Percentiles rank a stretch among this genome's conserved stretches.
Conservation (phyloP, 2,329 filamentous ascomycete species). For the Aplosporella prunicola region DNA sequence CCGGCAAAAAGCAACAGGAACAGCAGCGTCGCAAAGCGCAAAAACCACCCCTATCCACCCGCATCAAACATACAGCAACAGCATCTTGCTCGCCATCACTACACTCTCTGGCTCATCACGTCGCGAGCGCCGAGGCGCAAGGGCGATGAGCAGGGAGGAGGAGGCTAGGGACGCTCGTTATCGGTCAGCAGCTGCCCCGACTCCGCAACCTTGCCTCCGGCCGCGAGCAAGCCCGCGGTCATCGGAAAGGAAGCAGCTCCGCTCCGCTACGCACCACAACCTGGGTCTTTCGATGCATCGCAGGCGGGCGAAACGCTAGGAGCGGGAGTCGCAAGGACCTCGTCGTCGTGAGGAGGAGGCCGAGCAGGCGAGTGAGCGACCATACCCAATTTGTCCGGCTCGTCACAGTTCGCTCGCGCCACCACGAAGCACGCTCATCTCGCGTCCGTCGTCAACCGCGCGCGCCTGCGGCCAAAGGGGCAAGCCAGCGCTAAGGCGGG, state of each 20-base stretch:
- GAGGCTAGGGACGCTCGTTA: slow-evolving; percentile 36
- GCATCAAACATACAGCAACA: slow-evolving; percentile 10
- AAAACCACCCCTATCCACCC: slow-evolving; percentile 29
- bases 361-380: slow-evolving; percentile 32
- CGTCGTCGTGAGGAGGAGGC: too few relatives aligned
- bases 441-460: slow-evolving; percentile 20
- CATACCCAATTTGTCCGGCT: slow-evolving; percentile 36
- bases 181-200: slow-evolving; percentile 26
- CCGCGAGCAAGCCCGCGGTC: too few relatives aligned
- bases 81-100: slow-evolving; percentile 26
- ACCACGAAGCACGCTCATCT: slow-evolving; percentile 1
- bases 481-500: slow-evolving; percentile 27
- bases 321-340: slow-evolving; percentile 16
- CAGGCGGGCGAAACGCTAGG: slow-evolving; percentile 22
- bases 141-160: slow-evolving; percentile 22
- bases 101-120: too few relatives aligned
- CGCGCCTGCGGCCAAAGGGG: slow-evolving; percentile 27
- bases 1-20: slow-evolving; percentile 24
- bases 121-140: slow-evolving; percentile 11
- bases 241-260: slow-evolving; percentile 13
- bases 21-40: slow-evolving; percentile 24
- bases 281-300: slow-evolving; percentile 30
- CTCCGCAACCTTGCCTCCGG: slow-evolving; percentile 13
- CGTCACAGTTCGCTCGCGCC: slow-evolving; percentile 16
- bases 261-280: slow-evolving; percentile 21